Base-by-base conservation (phyloP, 345 rosid genomes). In the Lagerstroemia speciosa region DNA sequence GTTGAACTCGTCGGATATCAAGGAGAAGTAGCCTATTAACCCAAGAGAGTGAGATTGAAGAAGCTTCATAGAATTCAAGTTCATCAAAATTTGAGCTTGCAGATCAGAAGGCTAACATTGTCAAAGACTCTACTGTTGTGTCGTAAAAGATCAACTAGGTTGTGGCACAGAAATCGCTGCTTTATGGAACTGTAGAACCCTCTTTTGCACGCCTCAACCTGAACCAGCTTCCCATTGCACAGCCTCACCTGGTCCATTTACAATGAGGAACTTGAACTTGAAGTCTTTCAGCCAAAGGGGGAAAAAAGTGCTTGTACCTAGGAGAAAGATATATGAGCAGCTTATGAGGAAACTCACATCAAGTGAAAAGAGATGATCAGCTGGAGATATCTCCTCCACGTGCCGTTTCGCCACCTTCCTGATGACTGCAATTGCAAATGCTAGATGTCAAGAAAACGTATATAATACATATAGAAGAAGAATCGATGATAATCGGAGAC, bases 81-180 rank as follows among this genome's bases (percentile, higher is more conserved):
- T 22, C 4, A 16, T n/a, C 38, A 62, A 32, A 0, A 62, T 16
- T n/a, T 62, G 65, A 16, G 19, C 41, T 31, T 0, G 8, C 40
- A 1, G 15, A 64, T 24, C 37, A 20, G 8, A 11, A 29, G 30
- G 75, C 84, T 72, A 69, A 91, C 98, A 78, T 88, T 85, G 64
- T 89, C 91, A 63, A 94, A 94, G 73, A 96, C 93, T 83, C 96
- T 83, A 75, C 96, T 88, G 45, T 88, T 85, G 74, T 91, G 99
- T 66, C 97, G 82, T 65, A 91, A 83, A 81, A 94, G 83, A 83
- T 94, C 97, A 73, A 94, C 93, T 64, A 94, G 91, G 72, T 87
- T 89, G 77, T 91, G 96, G 71, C 89, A 87, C n/a, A 87, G 80
- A 40, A 88, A 82, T 78, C 75, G 83, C 67, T 81, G 98, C 83